These are phyloP conservation scores for Solanum bulbocastanum DNA, from an alignment of 257 asterid genomes.

Conservation along the genomic window DNA sequence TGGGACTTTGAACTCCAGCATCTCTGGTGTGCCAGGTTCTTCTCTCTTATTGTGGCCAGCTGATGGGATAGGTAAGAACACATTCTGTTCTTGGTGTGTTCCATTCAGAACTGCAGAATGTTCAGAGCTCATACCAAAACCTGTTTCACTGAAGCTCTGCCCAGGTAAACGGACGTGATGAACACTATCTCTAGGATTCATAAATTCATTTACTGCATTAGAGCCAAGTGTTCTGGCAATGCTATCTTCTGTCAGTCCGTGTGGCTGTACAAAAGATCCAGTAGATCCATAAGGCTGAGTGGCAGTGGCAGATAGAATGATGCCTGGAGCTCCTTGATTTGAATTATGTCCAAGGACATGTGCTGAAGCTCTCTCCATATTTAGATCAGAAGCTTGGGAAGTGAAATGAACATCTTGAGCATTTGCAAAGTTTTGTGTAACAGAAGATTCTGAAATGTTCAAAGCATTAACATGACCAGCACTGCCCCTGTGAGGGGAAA, in stretches of 20 bases:
- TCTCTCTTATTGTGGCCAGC: constrained; percentile 22
- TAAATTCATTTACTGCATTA: constrained; percentile 24
- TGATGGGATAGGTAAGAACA: constrained; percentile 20
- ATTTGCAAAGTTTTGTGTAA: constrained; percentile 12
- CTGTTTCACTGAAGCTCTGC: constrained; percentile 27
- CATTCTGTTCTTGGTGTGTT: constrained; percentile 11
- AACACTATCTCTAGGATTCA: constrained; percentile 18
- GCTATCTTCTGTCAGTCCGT: constrained; percentile 7
- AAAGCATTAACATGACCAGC: constrained; percentile 17
- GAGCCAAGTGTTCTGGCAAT: constrained; percentile 18
- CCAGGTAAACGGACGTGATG: constrained; percentile 28
- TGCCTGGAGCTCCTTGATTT: constrained; percentile 17
- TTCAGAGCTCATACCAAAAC: constrained; percentile 22
- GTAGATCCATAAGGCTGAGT: constrained; percentile 20
- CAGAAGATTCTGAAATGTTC: constrained; percentile 19
- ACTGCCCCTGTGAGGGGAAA: constrained; percentile 11
- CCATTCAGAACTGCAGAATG: constrained; percentile 24
- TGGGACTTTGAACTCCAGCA: constrained; percentile 20
- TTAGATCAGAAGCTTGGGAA: constrained; percentile 21
- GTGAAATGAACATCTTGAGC: constrained; percentile 12
- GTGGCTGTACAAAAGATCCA: constrained; percentile 25
- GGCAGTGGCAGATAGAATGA: constrained; percentile 2
- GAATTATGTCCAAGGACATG: constrained; percentile 18
- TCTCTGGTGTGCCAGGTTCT: constrained; percentile 23
- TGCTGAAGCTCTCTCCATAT: constrained; percentile 7